Percentiles rank a stretch among this genome's conserved stretches.
phyloP scores from a whole-genome alignment of 257 asterid species.

The Nicotiana paniculata region DNA sequence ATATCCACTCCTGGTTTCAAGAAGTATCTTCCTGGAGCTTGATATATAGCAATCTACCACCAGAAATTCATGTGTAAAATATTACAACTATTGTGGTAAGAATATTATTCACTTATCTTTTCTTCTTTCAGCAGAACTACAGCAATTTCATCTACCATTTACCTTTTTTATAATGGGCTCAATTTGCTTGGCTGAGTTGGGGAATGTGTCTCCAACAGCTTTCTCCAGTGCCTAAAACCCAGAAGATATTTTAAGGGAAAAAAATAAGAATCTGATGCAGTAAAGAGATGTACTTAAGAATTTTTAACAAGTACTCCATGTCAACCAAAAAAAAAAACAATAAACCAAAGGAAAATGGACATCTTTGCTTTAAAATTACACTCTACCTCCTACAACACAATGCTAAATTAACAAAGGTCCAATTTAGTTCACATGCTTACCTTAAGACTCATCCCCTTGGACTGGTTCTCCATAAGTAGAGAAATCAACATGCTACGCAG shows the following conservation, averaged over 20 bases:
- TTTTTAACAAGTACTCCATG: background rate
- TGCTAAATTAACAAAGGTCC: constrained; percentile 10
- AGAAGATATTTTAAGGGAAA: constrained; percentile 8
- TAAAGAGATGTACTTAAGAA: background rate
- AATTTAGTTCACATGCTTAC: constrained; percentile 31
- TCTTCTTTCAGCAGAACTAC: background rate
- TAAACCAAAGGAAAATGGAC: background rate
- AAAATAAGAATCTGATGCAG: background rate
- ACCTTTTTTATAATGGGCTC: constrained; percentile 86
- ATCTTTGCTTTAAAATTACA: background rate
- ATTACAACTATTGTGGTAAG: constrained; percentile 5
- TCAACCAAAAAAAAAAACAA: background rate
- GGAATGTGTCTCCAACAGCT: constrained; percentile 75
- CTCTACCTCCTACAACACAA: constrained; percentile 5
- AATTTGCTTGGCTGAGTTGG: constrained; percentile 57
- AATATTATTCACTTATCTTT: constrained; percentile 1
- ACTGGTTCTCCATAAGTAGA: constrained; percentile 59
- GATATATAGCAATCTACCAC: constrained; percentile 61
- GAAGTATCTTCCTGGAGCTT: constrained; percentile 83
- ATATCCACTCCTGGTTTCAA: constrained; percentile 63
- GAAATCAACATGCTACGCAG: constrained; percentile 62
- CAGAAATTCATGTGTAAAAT: constrained; percentile 6
- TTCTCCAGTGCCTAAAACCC: constrained; percentile 71
- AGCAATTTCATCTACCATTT: constrained; percentile 20
- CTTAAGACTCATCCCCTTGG: constrained; percentile 82